Evolutionary conservation across 2,329 filamentous ascomycete species (phyloP).

Genomic region (Colletotrichum nymphaeae): DNA sequence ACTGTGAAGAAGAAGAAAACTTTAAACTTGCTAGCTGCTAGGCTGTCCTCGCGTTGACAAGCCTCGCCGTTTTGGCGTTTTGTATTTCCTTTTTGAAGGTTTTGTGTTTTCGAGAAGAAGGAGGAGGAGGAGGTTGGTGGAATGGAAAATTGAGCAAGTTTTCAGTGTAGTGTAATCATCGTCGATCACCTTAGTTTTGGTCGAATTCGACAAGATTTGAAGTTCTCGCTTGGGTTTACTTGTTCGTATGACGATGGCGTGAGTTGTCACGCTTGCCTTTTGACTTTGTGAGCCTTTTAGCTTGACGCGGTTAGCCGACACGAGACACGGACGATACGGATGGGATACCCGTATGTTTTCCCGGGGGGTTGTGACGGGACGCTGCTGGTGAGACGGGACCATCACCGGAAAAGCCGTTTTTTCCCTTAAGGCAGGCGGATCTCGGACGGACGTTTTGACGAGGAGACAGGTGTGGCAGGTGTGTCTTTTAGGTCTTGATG

Average conservation of each 20-base stretch:
- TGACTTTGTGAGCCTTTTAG: not conserved
- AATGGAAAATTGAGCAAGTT: too few relatives aligned
- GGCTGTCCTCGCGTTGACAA: not conserved
- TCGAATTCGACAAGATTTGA: too few relatives aligned
- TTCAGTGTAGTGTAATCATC: not conserved
- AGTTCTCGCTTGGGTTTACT: not conserved
- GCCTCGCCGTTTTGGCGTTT: constrained; percentile 1
- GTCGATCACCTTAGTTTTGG: not conserved
- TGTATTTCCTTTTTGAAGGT: not conserved
- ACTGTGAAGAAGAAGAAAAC: not conserved
- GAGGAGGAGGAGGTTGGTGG: too few relatives aligned
- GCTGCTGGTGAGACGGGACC: constrained; percentile 6
- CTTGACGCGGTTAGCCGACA: not conserved
- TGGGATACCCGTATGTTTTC: not conserved
- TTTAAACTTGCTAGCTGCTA: not conserved
- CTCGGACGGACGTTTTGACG: not conserved
- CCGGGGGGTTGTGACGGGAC: not conserved
- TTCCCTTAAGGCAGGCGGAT: not conserved
- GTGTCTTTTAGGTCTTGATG: not conserved
- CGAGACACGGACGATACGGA: not conserved
- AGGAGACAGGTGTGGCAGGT: not conserved
- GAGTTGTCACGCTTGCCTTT: not conserved
- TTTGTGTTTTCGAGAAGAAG: not conserved
- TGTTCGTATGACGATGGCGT: not conserved
- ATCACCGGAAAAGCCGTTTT: not conserved